These are phyloP conservation scores for Fomitopsis schrenkii DNA, from an alignment of 1,284 basidiomycete species.

Conservation along the genomic window DNA sequence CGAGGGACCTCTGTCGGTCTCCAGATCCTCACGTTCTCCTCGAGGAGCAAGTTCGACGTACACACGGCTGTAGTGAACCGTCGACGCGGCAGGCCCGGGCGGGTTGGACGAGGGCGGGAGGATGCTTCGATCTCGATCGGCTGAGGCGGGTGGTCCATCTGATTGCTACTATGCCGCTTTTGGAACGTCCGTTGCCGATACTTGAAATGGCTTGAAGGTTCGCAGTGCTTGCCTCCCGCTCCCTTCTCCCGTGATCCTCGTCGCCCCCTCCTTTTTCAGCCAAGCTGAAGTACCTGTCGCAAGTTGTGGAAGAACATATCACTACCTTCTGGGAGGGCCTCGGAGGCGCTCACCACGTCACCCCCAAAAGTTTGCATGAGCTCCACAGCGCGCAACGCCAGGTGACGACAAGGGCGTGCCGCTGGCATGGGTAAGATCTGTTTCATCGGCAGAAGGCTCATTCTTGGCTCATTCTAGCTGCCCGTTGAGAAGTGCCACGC, in stretches of 20 bases:
- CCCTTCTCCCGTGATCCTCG: not conserved
- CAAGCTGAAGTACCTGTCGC: not conserved
- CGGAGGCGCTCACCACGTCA: not conserved
- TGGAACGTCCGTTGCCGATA: not conserved
- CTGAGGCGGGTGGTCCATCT: not conserved
- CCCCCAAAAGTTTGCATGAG: not conserved
- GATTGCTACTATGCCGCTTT: not conserved
- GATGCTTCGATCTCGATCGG: not conserved
- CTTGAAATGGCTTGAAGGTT: no score
- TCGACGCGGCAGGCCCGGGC: not conserved
- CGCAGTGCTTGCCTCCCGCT: not conserved
- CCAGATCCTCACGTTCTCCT: not conserved
- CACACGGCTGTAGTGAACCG: not conserved
- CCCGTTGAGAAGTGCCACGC: no score
- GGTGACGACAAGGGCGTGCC: not conserved
- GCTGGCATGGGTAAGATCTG: not conserved
- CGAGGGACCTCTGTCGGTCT: not conserved
- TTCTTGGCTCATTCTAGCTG: no score
- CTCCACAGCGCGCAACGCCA: not conserved
- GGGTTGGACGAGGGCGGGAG: not conserved
- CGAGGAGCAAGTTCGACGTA: not conserved
- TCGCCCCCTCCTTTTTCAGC: not conserved
- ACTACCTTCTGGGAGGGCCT: no score
- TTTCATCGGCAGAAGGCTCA: no score
- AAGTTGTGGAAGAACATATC: not conserved